Conservation (phyloP, 164 flowering plant species). For the Tetracentron sinense region DNA sequence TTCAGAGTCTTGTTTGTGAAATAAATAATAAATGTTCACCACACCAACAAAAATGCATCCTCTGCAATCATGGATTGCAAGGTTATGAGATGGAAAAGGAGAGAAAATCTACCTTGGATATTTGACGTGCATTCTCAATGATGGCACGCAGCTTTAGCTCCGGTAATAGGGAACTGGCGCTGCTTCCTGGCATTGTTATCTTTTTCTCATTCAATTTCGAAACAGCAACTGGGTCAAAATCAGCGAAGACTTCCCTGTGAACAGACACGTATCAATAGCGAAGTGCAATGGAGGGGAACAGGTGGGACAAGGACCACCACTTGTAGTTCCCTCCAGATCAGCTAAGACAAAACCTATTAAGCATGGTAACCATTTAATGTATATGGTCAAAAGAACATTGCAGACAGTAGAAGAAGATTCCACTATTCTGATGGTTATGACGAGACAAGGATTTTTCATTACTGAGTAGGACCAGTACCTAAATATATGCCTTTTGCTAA, state of each 20-base stretch:
- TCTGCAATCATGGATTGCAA: too few species aligned
- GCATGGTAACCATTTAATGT: too few species aligned
- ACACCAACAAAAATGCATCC: too few species aligned
- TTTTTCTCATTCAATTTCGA: conserved; percentile 35
- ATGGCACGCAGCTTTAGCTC: conserved; percentile 36
- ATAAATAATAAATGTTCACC: too few species aligned
- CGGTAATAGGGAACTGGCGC: conserved; percentile 26
- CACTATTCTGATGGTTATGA: too few species aligned
- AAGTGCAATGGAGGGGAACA: neutral
- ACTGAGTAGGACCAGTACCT: conserved; percentile 44
- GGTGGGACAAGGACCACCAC: neutral
- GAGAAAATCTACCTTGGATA: conserved; percentile 26
- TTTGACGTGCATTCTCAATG: conserved; percentile 38
- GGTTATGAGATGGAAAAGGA: neutral
- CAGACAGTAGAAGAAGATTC: too few species aligned
- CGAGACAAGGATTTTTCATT: too few species aligned
- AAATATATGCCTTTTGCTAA: conserved; percentile 53
- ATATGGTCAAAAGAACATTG: too few species aligned
- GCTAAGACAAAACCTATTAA: neutral
- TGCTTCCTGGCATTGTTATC: conserved; percentile 28
- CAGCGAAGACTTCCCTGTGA: conserved; percentile 32
- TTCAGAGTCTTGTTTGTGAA: neutral
- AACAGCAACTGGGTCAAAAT: conserved; percentile 34
- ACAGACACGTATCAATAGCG: conserved; percentile 7
- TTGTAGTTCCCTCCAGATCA: neutral